Evolutionary conservation across 257 asterid species (phyloP), one percentile per base, ranked within the genome.

Genomic region (Coffea eugenioides): DNA sequence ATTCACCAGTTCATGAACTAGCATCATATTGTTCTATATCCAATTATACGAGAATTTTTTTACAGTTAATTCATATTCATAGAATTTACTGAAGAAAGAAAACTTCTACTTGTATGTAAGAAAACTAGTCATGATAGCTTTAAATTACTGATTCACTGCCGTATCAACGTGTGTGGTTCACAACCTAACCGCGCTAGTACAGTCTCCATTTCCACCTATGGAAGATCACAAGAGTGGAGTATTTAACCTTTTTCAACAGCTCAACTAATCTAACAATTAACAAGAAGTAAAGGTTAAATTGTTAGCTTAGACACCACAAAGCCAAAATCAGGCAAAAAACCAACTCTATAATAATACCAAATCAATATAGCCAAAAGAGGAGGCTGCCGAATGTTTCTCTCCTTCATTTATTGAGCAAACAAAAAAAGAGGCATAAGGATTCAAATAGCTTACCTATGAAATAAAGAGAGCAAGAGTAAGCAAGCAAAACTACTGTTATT

Each of bases 271-370:
- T 21, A 51, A 51, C 12, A 45, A 71, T 75, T 76, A 69, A 69
- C 79, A 67, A 74, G 54, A 80, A 64, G 13, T 36, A 83, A 75
- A 79, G 20, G 78, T 69, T 81, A 77, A 48, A 49, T 10, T 77
- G 80, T 67, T 77, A 65, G 83, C 79, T 87, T 79, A 77, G 81
- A 82, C n/a, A 85, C 80, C 79, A 70, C 48, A 73, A 56, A 18
- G 64, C 23, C 68, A 76, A n/a, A 34, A 67, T 68, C 78, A 43
- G 75, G 25, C 12, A 25, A 27, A 67, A 62, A 68, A 41, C 61
- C 48, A 64, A 77, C 62, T 62, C 43, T 43, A 52, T 45, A n/a
- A 49, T 73, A 68, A 80, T 77, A 80, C 70, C 77, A 73, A 81
- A 78, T 68, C 77, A 71, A 71, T 71, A 8, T 77, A 20, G 34